These are phyloP conservation scores for Dactylellina drechsleri DNA, from an alignment of 2,329 filamentous ascomycete genomes.

Conservation along the genomic window DNA sequence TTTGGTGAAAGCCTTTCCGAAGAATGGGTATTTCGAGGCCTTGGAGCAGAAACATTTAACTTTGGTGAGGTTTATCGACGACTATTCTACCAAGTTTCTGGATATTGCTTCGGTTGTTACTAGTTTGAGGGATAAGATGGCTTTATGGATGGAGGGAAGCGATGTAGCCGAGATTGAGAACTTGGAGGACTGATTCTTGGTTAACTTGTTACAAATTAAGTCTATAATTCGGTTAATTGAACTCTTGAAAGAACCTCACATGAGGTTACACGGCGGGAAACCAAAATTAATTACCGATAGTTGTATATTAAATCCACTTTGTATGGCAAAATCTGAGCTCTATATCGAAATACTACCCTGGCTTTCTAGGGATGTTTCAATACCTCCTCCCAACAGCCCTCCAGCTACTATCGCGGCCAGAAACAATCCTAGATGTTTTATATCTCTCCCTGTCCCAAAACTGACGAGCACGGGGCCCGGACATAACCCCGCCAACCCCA, in stretches of 20 bases:
- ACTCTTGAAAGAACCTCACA: no score
- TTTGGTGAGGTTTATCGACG: slow-evolving; percentile 9
- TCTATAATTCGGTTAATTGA: neutral
- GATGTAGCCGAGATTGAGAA: neutral
- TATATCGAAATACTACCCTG: no score
- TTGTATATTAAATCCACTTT: neutral
- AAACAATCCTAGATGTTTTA: neutral
- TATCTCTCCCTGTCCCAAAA: slow-evolving; percentile 4
- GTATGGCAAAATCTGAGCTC: no score
- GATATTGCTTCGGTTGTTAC: neutral
- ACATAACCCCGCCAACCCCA: slow-evolving; percentile 67
- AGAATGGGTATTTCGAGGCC: neutral
- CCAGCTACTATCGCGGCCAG: neutral
- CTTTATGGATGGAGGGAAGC: slow-evolving; percentile 2
- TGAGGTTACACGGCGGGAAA: neutral
- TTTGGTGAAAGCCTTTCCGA: neutral
- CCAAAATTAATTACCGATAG: neutral
- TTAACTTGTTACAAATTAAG: neutral
- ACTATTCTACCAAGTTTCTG: neutral
- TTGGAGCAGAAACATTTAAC: neutral
- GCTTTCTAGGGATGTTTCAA: no score
- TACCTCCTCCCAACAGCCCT: neutral
- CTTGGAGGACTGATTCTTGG: slow-evolving; percentile 3
- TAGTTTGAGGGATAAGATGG: neutral
- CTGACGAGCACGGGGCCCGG: slow-evolving; percentile 63